Conservation (phyloP, 345 rosid species). For the Moringa oleifera region DNA sequence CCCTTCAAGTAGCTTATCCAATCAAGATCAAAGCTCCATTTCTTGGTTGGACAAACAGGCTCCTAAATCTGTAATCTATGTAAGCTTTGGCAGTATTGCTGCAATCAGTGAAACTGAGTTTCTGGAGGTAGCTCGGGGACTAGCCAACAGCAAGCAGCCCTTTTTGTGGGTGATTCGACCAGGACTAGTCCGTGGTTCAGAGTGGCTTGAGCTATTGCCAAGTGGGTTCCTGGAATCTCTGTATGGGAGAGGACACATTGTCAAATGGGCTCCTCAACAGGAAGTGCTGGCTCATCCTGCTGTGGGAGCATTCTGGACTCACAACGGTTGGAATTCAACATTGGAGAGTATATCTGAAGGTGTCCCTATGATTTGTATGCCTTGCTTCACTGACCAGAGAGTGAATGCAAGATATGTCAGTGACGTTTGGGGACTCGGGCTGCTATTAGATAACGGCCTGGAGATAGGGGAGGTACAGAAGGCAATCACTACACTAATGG, state of each 20-base stretch:
- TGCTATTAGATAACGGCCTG: slow-evolving; percentile 29
- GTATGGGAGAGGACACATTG: slow-evolving; percentile 37
- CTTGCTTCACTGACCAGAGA: slow-evolving; percentile 56
- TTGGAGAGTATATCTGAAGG: slow-evolving; percentile 58
- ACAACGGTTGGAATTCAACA: slow-evolving; percentile 68
- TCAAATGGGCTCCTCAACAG: slow-evolving; percentile 68
- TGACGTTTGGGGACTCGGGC: slow-evolving; percentile 54
- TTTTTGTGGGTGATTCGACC: slow-evolving; percentile 72
- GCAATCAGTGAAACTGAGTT: slow-evolving; percentile 29
- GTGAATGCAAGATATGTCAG: slow-evolving; percentile 43
- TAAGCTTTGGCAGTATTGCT: slow-evolving; percentile 59
- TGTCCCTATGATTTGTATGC: slow-evolving; percentile 75
- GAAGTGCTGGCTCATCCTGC: slow-evolving; percentile 52
- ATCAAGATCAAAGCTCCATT: slow-evolving; percentile 33
- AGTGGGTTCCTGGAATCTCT: slow-evolving; percentile 35
- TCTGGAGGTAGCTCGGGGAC: slow-evolving; percentile 48
- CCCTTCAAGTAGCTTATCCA: slow-evolving; percentile 22
- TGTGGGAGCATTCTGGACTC: slow-evolving; percentile 60
- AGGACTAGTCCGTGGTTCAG: slow-evolving; percentile 21
- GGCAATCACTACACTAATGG: slow-evolving; percentile 28
- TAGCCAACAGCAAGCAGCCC: slow-evolving; percentile 38
- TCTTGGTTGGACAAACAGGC: slow-evolving; percentile 54
- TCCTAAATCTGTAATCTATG: slow-evolving; percentile 40
- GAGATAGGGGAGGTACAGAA: slow-evolving; percentile 34
- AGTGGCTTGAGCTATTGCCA: slow-evolving; percentile 39